Evolutionary conservation across 257 asterid species (phyloP).

Genomic region (Forsythia viridissima): DNA sequence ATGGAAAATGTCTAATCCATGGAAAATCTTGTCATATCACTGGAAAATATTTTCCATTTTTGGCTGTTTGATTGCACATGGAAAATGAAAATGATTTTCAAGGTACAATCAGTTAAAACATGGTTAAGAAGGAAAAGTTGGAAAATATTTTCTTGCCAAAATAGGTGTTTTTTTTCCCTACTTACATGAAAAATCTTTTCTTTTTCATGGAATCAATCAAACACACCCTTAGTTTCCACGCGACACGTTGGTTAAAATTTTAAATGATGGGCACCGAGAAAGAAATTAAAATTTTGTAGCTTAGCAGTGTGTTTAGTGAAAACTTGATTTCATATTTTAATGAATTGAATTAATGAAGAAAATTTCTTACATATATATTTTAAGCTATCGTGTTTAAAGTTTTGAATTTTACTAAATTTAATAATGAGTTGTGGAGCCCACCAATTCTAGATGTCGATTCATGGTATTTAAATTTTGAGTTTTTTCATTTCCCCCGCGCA

Average conservation of each 20-base stretch:
- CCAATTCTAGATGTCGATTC: neutral
- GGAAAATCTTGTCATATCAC: too few species aligned
- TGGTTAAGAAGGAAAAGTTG: too few species aligned
- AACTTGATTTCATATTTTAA: neutral
- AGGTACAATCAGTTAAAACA: too few species aligned
- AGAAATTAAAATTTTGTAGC: neutral
- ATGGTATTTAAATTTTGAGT: slow-evolving; percentile 11
- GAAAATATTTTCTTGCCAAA: too few species aligned
- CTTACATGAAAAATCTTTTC: too few species aligned
- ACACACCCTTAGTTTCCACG: neutral
- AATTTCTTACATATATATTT: neutral
- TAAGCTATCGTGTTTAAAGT: neutral
- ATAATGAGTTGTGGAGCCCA: neutral
- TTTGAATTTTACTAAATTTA: slow-evolving; percentile 1
- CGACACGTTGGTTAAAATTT: neutral
- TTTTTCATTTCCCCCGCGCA: slow-evolving; percentile 4
- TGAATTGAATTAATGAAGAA: neutral
- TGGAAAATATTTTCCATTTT: too few species aligned
- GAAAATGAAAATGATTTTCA: too few species aligned
- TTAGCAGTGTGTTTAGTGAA: neutral
- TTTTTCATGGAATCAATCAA: too few species aligned
- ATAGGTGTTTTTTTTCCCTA: too few species aligned
- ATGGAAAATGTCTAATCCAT: too few species aligned
- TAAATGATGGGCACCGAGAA: neutral
- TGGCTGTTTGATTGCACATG: too few species aligned